These are phyloP conservation scores for Acorus calamus DNA, from an alignment of 106 monocot species.

Conservation along the genomic window DNA sequence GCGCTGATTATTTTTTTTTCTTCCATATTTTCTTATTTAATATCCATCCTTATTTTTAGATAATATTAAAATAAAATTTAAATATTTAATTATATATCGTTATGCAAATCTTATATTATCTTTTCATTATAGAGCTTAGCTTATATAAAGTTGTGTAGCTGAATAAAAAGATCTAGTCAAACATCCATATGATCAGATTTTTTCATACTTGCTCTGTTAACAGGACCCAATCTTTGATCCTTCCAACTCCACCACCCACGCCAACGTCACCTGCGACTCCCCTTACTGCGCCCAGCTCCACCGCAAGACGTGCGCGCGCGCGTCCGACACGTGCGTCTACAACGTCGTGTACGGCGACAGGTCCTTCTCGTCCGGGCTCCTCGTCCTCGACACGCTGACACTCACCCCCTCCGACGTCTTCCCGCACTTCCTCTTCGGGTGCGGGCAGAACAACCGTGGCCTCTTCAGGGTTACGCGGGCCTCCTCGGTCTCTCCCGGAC, in stretches of 20 bases:
- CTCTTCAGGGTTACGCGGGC: conserved; percentile 9
- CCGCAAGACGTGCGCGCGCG: background rate
- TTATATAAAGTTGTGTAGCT: no score
- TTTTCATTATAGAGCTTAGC: no score
- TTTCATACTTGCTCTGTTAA: no score
- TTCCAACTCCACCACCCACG: conserved; percentile 1
- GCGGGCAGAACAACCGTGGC: conserved; percentile 10
- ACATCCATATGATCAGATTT: no score
- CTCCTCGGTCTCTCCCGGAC: conserved; percentile 8
- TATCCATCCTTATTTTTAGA: no score
- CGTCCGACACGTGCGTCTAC: background rate
- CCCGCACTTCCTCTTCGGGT: conserved; percentile 13
- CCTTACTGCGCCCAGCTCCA: background rate
- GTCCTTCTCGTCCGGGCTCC: conserved; percentile 9
- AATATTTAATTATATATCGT: no score
- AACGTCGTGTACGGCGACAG: conserved; percentile 8
- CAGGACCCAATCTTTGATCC: conserved; percentile 12
- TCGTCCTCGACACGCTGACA: conserved; percentile 2
- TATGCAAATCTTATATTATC: no score
- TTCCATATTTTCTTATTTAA: no score
- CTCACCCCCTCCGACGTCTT: conserved; percentile 3
- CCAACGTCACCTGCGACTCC: conserved; percentile 3
- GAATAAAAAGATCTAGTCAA: no score
- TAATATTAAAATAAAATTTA: no score
- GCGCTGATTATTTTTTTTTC: no score